These are phyloP conservation scores for Saksenaea oblongispora DNA, from an alignment of 371 early-diverging fungal species.

Conservation along the genomic window DNA sequence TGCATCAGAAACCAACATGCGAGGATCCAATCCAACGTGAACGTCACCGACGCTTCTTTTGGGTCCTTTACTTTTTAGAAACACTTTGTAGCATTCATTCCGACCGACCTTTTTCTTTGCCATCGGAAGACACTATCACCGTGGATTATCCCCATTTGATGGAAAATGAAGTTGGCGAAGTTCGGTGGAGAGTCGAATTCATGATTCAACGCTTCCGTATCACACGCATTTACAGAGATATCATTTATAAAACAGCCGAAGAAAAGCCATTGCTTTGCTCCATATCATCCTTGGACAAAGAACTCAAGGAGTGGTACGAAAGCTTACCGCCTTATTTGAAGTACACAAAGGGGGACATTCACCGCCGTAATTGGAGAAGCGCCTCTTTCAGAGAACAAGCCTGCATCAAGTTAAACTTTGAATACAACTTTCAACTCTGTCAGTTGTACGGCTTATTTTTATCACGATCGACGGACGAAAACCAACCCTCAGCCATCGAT, in stretches of 20 bases:
- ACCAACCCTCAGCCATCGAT: conserved; percentile 9
- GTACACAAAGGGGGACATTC: conserved; percentile 23
- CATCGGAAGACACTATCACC: conserved; percentile 27
- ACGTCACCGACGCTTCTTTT: conserved; percentile 36
- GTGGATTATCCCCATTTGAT: conserved; percentile 24
- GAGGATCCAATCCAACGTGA: conserved; percentile 16
- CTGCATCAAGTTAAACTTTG: conserved; percentile 50
- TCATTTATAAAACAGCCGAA: conserved; percentile 30
- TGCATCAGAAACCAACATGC: conserved; percentile 31
- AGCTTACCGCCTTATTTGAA: conserved; percentile 37
- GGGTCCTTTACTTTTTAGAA: conserved; percentile 43
- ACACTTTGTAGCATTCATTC: conserved; percentile 43
- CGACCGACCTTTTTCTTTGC: conserved; percentile 44
- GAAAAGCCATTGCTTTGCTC: conserved; percentile 39
- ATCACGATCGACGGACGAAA: conserved; percentile 11
- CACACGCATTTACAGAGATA: conserved; percentile 42
- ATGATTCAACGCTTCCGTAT: conserved; percentile 43
- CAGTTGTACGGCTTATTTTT: conserved; percentile 45
- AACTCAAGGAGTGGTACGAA: conserved; percentile 41
- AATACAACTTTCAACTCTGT: conserved; percentile 49
- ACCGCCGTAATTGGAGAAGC: conserved; percentile 28
- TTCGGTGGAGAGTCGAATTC: conserved; percentile 40
- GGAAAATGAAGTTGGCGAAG: conserved; percentile 29
- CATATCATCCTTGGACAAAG: conserved; percentile 40
- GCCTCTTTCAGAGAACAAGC: conserved; percentile 47